phyloP scores from a whole-genome alignment of 179 eudicot species.

The Pouteria campechiana region DNA sequence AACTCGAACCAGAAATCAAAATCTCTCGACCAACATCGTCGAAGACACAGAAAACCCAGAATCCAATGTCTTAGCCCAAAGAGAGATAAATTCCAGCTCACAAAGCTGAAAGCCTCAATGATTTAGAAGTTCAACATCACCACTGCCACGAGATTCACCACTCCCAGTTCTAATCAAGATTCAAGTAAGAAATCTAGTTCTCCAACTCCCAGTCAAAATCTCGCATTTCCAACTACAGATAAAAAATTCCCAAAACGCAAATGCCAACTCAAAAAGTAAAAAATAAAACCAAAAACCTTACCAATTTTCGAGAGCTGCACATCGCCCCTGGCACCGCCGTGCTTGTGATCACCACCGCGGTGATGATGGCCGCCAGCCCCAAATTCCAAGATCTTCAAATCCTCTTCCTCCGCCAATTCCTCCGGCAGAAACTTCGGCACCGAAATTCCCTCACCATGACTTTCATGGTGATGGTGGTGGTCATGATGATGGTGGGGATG shows the following conservation, averaged over 20 bases:
- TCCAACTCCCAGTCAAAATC: background rate
- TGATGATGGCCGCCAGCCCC: conserved; percentile 22
- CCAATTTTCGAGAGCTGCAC: conserved; percentile 48
- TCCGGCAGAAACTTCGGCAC: conserved; percentile 46
- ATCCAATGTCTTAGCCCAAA: too few relatives aligned
- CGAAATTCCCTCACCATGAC: conserved; percentile 5
- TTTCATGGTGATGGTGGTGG: conserved; percentile 15
- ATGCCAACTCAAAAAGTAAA: background rate
- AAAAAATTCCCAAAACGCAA: background rate
- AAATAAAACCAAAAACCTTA: conserved; percentile 10
- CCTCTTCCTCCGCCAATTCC: conserved; percentile 91
- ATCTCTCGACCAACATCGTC: too few relatives aligned
- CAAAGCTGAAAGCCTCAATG: too few relatives aligned
- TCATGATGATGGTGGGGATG: conserved; percentile 27
- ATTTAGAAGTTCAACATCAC: too few relatives aligned
- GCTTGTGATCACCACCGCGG: conserved; percentile 14
- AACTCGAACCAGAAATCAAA: too few relatives aligned
- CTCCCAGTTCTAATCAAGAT: too few relatives aligned
- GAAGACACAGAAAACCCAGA: too few relatives aligned
- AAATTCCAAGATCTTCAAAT: conserved; percentile 49
- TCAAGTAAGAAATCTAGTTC: background rate
- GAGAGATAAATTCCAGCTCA: too few relatives aligned
- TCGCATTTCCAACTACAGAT: too few relatives aligned
- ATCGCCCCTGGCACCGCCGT: conserved; percentile 15
- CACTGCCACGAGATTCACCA: too few relatives aligned